Base-by-base conservation (phyloP, 1,284 basidiomycete species). In the Microbotryum intermedium region DNA sequence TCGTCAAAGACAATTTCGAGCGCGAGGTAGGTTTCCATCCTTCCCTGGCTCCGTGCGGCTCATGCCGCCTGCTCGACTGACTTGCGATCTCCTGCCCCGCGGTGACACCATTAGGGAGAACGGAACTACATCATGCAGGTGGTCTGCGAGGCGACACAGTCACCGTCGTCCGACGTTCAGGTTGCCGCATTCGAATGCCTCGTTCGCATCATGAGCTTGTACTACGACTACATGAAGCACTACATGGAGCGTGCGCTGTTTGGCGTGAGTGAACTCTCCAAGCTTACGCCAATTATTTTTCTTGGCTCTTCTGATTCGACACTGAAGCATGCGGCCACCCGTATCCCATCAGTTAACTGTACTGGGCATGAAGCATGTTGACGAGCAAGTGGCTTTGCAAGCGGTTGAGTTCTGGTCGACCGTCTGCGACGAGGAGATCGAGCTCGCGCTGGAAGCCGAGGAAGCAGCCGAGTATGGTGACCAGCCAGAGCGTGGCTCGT, bases 111-210 rank as follows among this genome's bases (percentile, higher is more conserved):
- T 28, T 69, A 93, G 90, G 94, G 95, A 62, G 94, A 98, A 76
- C 84, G 94, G 57, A 98, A 97, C 78, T 98, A 97, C 78, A 98
- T 99, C 76, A 98, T 98, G 95, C 95, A 99, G 79, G 92, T 98
- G 54, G 90, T 98, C 28, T 99, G 94, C 74, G 95, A 98, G 74
- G 95, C 94, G 1, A 98, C 95, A 1, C 95, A 98, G 76, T 91
- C 85, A 68, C 65, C 80, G 2, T 77, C 84, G 6, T 82, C 87
- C 20, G 76, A 82, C 49, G 91, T 97, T 55, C 91, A 97, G 78
- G 86, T 93, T 25, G 89, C 84, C 44, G 87, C 93, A 1, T 99
- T 95, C 73, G 92, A 97, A 75, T 93, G 90, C 76, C 79, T 99
- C 20, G 95, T 98, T 50, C 83, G 86, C 71, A 94, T 97, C 74